Base-by-base conservation (phyloP, 2,329 filamentous ascomycete species). In the Coleophoma cylindrospora region DNA sequence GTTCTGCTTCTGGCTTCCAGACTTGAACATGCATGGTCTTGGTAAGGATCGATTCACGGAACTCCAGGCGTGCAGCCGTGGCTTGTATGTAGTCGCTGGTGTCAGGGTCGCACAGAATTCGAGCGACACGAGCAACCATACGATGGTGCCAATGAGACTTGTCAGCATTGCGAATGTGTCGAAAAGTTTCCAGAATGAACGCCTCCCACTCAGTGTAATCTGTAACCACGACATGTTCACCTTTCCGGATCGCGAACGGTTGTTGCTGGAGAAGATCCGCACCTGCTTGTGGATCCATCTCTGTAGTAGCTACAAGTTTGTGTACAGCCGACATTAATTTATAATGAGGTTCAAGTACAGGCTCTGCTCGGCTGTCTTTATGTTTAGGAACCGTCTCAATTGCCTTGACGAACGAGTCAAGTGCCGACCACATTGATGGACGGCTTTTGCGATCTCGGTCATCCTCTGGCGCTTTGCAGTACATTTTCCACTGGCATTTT, bases 81-180 rank as follows among this genome's bases (percentile, higher is more conserved):
- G 77, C 74, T 40, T 58, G 51, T 2, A 54, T 70, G 15, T 71
- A 63, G 47, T 77, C 73, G 43, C 73, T 71, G 11, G 67, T 60
- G 2, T 69, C 65, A 38, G 79, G 77, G 50, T 84, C 75, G 57
- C 81, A 86, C 7, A 85, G 70, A 38, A 86, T 74, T 56, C 78
- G 77, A 6, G 82, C 83, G 51, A 76, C 75, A 54, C 84, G 76
- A 48, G 75, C 74, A 47, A 83, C 80, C 74, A 89, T 87, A 14
- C 86, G 79, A 64, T 89, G 86, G 63, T 89, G 86, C 86, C 86
- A 89, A 56, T 86, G 84, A 3, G 83, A 79, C 64, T 88, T 88
- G 63, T 89, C 86, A 3, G 81, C 79, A 45, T 53, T 58, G 34
- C 60, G 56, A 15, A 65, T 54, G 37, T 61, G 55, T 17, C 59